Evolutionary conservation across 192 early-diverging fungal species (phyloP), one percentile per base, ranked within the genome.

Genomic region (Coemansia sp.): DNA sequence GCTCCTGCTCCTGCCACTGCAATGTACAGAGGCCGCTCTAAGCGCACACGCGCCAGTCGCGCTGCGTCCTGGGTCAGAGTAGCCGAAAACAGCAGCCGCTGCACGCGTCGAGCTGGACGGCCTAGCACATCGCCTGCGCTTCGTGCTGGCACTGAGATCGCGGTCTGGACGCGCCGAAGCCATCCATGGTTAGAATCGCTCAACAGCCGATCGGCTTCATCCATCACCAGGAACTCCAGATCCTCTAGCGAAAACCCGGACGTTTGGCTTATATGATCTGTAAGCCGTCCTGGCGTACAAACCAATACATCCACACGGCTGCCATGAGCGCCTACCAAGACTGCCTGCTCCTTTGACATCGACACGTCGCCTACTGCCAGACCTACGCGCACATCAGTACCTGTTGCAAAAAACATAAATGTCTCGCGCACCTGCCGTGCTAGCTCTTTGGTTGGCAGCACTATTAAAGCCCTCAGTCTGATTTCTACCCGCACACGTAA

Each of bases 81-180:
- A 0, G 96, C 96, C 16, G 92, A 94, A 60, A 97, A 97, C 13
- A 99, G 80, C 3, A 99, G 81, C 73, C 97, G 97, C 68, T 95
- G 93, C 18, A 95, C 61, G 10, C 83, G 69, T 15, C 61, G 65
- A 7, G 70, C 50, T 3, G 76, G 70, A 30, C 61, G 65, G 6
- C 54, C 65, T 26, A 79, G 39, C 1, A 61, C 20, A 15, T 28
- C 46, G 14, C 59, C 66, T 9, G 16, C n/a, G 45, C 13, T 9
- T 15, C n/a, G 44, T 20, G 21, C 18, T 26, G 60, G 21, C 6
- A n/a, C 19, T 38, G 70, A 68, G 19, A 81, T 83, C 15, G 80
- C 81, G 0, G 89, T 81, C 23, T 80, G 80, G 14, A 93, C 88
- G 39, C 85, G 79, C 8, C 64, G 67, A 38, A 98, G 75, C 96